A percentile compares a stretch with the other conserved stretches of the same genome.
These are phyloP conservation scores for Heteromeles arbutifolia DNA, from an alignment of 306 rosid genomes.

Conservation along the genomic window DNA sequence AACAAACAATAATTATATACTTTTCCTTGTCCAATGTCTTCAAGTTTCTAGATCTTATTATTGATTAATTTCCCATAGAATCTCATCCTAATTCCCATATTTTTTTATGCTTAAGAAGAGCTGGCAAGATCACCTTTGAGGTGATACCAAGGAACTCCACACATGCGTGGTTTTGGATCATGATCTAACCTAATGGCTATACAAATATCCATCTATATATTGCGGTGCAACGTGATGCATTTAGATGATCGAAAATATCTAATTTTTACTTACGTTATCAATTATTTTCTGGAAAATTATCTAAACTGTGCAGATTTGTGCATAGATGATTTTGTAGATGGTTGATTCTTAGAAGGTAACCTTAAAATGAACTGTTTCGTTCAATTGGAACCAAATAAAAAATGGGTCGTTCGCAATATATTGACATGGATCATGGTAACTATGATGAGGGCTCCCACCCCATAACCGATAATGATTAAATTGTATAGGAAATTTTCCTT, in stretches of 20 bases:
- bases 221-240: background rate
- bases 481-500: background rate
- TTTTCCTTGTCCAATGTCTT: background rate
- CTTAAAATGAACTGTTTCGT: no score
- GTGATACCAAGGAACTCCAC: conserved; percentile 35
- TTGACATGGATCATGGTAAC: background rate
- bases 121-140: conserved; percentile 15
- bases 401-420: no score
- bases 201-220: background rate
- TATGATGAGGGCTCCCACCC: background rate
- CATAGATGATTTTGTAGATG: no score
- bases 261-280: background rate
- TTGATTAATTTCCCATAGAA: background rate
- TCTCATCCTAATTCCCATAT: background rate
- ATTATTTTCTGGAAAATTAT: no score
- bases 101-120: conserved; percentile 4
- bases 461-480: background rate
- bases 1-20: background rate
- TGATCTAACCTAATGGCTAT: conserved; percentile 26
- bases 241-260: no score
- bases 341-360: no score
- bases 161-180: conserved; percentile 38
- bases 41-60: background rate
- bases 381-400: no score
- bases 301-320: background rate